Base-by-base conservation (phyloP, 345 rosid genomes). In the Euclidium syriacum region DNA sequence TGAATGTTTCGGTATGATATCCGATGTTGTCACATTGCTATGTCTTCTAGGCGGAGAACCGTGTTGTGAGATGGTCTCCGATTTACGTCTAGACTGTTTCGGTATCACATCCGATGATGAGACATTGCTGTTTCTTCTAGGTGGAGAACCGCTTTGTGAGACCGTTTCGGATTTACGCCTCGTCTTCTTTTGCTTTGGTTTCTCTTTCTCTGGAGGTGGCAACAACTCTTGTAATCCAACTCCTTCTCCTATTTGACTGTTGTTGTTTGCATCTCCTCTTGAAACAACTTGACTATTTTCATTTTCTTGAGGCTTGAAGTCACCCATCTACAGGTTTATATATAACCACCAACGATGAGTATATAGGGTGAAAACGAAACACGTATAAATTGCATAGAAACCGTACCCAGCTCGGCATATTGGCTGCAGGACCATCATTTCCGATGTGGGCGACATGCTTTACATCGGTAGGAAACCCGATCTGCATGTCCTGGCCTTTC, bases 391-490 rank as follows among this genome's bases (percentile, higher is more conserved):
- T n/a, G n/a, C n/a, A 23, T 59, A 68, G n/a, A 60, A 57, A 44
- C 16, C 25, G 18, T 78, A 84, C 96, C 96, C 95, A 86, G 76
- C 77, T 86, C 16, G 87, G 95, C 4, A 49, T 3, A 56, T 39
- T 67, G 33, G 77, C 29, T 14, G 80, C 73, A 2, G 89, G 84
- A 57, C 91, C 89, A 16, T 84, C 89, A 66, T 77, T 64, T 61
- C 91, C 96, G 18, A 89, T 78, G 58, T 89, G 95, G 15, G 95
- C 85, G 5, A 89, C 78, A 67, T 86, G 96, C 62, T 84, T 86
- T 50, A 89, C 96, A 76, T 89, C 87, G 29, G 86, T 89, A 11
- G 96, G 95, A 18, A 68, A 52, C 32, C 91, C 96, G 33, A 89
- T 89, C 53, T 84, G 72, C 51, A 86, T 65, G 19, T 78, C 85